These are phyloP conservation scores for Nicotiana tabacum DNA, from an alignment of 257 asterid genomes.

Conservation along the genomic window DNA sequence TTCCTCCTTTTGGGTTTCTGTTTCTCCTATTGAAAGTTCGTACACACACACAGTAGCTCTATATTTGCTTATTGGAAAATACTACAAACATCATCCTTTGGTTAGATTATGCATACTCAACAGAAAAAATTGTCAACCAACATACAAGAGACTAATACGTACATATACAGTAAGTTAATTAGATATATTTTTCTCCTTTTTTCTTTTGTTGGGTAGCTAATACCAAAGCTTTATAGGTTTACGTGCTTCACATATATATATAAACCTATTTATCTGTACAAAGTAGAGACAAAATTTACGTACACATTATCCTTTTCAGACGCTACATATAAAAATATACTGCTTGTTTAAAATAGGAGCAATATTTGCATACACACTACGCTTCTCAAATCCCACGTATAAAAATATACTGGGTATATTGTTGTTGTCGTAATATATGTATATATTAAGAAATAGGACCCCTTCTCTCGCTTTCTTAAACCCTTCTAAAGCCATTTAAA, in stretches of 20 bases:
- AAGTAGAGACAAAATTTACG: no score
- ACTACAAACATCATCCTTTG: not conserved
- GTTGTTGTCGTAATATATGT: no score
- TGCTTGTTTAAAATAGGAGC: no score
- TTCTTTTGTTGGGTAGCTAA: no score
- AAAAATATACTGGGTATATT: not conserved
- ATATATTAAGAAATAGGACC: not conserved
- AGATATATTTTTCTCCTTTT: not conserved
- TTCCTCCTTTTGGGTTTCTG: no score
- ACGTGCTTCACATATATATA: not conserved
- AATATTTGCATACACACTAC: no score
- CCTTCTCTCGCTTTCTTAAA: not conserved
- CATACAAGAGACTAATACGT: not conserved
- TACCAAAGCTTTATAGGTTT: not conserved
- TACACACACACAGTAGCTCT: not conserved
- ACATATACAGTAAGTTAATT: not conserved
- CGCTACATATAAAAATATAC: no score
- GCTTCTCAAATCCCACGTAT: no score
- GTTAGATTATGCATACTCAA: not conserved
- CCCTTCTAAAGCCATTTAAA: not conserved
- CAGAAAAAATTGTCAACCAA: not conserved
- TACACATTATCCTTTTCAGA: no score
- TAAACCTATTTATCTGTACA: no score
- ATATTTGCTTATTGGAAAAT: not conserved
- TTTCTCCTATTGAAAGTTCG: not conserved